These are phyloP conservation scores for Insectozyma bohioensis DNA, from an alignment of 1,139 yeast species.

Conservation along the genomic window DNA sequence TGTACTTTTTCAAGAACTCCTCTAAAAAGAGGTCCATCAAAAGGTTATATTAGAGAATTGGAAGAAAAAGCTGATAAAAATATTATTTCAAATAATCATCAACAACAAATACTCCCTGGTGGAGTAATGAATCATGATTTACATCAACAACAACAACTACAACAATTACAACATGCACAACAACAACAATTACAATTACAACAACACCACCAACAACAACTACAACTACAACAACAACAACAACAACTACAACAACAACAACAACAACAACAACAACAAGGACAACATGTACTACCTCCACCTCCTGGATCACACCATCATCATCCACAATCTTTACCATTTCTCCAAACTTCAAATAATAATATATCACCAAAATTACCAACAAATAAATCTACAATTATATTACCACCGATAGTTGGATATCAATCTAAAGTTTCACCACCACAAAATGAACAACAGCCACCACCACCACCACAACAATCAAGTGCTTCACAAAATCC, in stretches of 20 bases:
- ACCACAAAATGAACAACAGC: slow-evolving; percentile 2
- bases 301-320: slow-evolving; percentile 7
- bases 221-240: slow-evolving; percentile 2
- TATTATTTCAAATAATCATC: slow-evolving; percentile 4
- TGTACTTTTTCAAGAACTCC: slow-evolving; percentile 72
- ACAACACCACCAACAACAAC: slow-evolving; percentile 1
- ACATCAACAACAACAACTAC: slow-evolving; percentile 8
- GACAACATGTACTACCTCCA: no score
- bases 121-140: neutral
- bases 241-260: slow-evolving; percentile 2
- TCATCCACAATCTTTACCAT: slow-evolving; percentile 18
- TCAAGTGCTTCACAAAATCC: no score
- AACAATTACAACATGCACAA: slow-evolving; percentile 7
- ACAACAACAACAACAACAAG: slow-evolving; percentile 4
- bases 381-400: slow-evolving; percentile 11
- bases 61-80: slow-evolving; percentile 29
- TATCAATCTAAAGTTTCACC: slow-evolving; percentile 13
- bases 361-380: no score
- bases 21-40: slow-evolving; percentile 74
- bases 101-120: slow-evolving; percentile 4
- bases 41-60: slow-evolving; percentile 55
- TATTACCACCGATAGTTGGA: slow-evolving; percentile 17
- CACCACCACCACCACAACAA: slow-evolving; percentile 1
- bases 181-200: slow-evolving; percentile 1
- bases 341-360: no score